Evolutionary conservation across 495 filamentous ascomycete genomes (phyloP).

Genomic region (Letharia columbiana): DNA sequence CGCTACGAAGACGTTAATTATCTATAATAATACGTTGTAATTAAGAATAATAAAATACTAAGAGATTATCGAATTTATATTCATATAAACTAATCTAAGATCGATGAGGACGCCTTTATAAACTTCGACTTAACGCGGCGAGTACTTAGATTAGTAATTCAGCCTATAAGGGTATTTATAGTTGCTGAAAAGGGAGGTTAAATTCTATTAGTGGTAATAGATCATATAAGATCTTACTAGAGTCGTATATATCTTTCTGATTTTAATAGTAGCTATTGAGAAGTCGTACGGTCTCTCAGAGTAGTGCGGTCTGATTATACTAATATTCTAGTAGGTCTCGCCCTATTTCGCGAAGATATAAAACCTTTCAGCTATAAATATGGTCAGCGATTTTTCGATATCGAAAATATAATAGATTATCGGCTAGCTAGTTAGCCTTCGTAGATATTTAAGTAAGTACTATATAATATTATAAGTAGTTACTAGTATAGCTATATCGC

Average conservation of each 20-base stretch:
- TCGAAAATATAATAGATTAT: not conserved
- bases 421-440: not conserved
- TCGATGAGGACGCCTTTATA: not conserved
- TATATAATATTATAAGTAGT: not conserved
- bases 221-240: not conserved
- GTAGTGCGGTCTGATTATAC: not conserved
- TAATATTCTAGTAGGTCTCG: not conserved
- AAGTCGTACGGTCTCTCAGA: not conserved
- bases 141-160: not conserved
- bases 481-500: not conserved
- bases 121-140: not conserved
- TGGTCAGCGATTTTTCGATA: not conserved
- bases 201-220: not conserved
- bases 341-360: not conserved
- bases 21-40: conserved; percentile 1
- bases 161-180: not conserved
- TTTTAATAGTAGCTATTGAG: not conserved
- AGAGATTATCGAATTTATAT: not conserved
- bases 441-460: not conserved
- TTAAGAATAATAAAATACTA: not conserved
- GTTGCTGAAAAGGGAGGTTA: not conserved
- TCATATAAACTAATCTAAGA: not conserved
- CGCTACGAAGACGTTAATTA: not conserved
- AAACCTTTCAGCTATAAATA: not conserved
- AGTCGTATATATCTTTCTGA: not conserved